Conservation (phyloP, 306 rosid species). For the Pueraria montana region DNA sequence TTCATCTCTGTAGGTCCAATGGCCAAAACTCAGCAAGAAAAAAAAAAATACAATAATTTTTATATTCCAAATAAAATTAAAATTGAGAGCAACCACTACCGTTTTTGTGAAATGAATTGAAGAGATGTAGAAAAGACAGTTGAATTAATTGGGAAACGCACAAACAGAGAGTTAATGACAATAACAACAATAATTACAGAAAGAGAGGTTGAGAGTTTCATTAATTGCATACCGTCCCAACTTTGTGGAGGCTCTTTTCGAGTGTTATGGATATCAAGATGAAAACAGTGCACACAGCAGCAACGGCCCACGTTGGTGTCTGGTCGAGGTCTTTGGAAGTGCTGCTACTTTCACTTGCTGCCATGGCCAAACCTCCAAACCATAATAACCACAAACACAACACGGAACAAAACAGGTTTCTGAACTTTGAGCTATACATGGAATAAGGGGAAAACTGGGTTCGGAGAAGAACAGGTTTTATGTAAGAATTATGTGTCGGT, state of each 20-base stretch:
- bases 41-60: neutral
- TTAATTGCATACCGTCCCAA: constrained; percentile 60
- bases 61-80: neutral
- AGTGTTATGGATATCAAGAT: constrained; percentile 69
- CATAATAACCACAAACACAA: constrained; percentile 30
- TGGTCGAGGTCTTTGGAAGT: constrained; percentile 66
- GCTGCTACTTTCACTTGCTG: constrained; percentile 48
- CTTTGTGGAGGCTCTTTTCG: constrained; percentile 78
- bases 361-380: constrained; percentile 60
- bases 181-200: neutral
- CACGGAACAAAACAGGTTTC: neutral
- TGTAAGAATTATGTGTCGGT: neutral
- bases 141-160: constrained; percentile 32
- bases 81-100: neutral
- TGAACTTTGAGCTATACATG: constrained; percentile 16
- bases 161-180: neutral
- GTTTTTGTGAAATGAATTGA: neutral
- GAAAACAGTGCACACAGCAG: constrained; percentile 80
- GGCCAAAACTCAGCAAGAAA: no score
- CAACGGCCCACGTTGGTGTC: constrained; percentile 97
- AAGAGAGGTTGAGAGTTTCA: neutral
- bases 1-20: neutral
- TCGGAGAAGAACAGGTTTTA: neutral
- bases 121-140: neutral
- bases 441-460: constrained; percentile 16